These are phyloP conservation scores for Tylopilus intermedius DNA, from an alignment of 768 basidiomycete genomes.

Conservation along the genomic window DNA sequence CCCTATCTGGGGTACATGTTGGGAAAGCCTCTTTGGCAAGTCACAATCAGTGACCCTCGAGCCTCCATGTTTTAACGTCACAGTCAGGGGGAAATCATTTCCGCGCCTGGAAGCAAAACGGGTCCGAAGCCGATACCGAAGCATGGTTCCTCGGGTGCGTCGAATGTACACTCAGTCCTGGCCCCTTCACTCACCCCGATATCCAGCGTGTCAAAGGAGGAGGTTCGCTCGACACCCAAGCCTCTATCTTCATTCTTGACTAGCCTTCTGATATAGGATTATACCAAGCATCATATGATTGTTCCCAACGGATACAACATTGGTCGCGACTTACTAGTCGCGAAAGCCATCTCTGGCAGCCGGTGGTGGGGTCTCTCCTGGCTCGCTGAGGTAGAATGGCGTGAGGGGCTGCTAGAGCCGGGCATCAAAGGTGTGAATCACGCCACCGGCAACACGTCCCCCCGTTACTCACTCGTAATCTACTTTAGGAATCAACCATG, in stretches of 20 bases:
- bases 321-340: constrained; percentile 76
- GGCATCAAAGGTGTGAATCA: constrained; percentile 58
- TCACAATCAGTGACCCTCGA: background rate
- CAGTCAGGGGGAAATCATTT: constrained; percentile 78
- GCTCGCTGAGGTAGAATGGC: constrained; percentile 75
- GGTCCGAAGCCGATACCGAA: constrained; percentile 60
- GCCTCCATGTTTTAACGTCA: background rate
- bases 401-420: constrained; percentile 59
- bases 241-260: background rate
- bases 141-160: constrained; percentile 84
- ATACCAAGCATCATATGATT: constrained; percentile 65
- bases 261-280: constrained; percentile 36
- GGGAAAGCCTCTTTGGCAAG: constrained; percentile 73
- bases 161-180: background rate
- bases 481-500: constrained; percentile 68
- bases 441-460: background rate
- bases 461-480: background rate
- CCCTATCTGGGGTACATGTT: constrained; percentile 79
- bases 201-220: constrained; percentile 67
- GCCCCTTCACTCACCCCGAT: background rate
- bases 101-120: constrained; percentile 86
- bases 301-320: constrained; percentile 75
- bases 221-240: constrained; percentile 31
- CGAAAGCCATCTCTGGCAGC: constrained; percentile 55
- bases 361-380: constrained; percentile 65